Percentiles rank a stretch among this genome's conserved stretches.
These are phyloP conservation scores for Verruconis gallopava DNA, from an alignment of 2,329 filamentous ascomycete species.

Conservation along the genomic window DNA sequence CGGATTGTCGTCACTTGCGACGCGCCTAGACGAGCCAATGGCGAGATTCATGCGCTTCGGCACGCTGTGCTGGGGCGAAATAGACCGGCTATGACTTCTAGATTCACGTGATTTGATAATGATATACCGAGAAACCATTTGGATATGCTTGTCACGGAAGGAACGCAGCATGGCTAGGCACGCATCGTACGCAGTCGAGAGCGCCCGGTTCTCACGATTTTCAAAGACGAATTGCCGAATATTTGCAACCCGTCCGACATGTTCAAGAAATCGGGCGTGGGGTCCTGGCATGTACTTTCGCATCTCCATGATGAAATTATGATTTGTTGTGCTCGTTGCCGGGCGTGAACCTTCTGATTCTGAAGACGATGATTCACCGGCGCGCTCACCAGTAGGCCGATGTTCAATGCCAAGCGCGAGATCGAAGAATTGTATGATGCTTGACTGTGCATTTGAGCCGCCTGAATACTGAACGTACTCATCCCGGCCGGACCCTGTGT, in stretches of 20 bases:
- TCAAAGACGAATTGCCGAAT: constrained; percentile 69
- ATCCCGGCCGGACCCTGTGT: constrained; percentile 55
- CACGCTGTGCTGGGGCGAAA: constrained; percentile 19
- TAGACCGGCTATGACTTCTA: constrained; percentile 48
- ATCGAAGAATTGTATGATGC: constrained; percentile 94
- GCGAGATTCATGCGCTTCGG: constrained; percentile 40
- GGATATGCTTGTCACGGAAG: constrained; percentile 88
- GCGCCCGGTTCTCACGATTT: constrained; percentile 45
- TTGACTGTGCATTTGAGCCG: constrained; percentile 94
- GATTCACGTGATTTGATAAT: constrained; percentile 74
- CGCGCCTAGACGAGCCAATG: constrained; percentile 3
- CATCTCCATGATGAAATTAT: constrained; percentile 97
- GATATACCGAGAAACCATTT: constrained; percentile 92
- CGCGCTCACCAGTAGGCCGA: constrained; percentile 56
- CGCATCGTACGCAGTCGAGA: constrained; percentile 78
- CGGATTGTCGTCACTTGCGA: constrained; percentile 13
- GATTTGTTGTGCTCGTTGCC: constrained; percentile 39
- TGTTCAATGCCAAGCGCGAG: constrained; percentile 82
- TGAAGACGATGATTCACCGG: constrained; percentile 20
- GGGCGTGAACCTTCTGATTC: constrained; percentile 27
- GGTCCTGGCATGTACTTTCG: constrained; percentile 90
- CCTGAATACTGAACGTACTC: constrained; percentile 76
- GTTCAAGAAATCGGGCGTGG: constrained; percentile 77
- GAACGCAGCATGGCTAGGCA: constrained; percentile 67
- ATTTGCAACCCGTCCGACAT: constrained; percentile 69